Base-by-base conservation (phyloP, 176 grass and related monocot genomes). In the Ensete ventricosum region DNA sequence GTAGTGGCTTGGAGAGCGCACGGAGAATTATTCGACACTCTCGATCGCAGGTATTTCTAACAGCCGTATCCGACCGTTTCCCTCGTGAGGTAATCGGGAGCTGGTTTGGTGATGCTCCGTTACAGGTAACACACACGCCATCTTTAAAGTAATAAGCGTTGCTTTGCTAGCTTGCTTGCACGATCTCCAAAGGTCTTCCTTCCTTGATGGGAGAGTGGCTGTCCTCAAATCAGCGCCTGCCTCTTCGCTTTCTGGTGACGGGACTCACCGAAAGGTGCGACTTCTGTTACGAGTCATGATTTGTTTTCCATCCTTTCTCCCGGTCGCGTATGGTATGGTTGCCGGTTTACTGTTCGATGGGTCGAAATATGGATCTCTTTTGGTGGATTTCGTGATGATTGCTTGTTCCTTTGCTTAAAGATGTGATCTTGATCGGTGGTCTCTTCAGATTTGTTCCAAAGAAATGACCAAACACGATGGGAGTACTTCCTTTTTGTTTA, bases 241-340 rank as follows among this genome's bases (percentile, higher is more conserved):
- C 19, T 60, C 57, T 60, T 60, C n/a, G 57, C 57, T 60, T 60
- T 60, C 57, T 21, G 57, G 57, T n/a, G 57, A 60, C 57, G 57
- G 57, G 57, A 60, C n/a, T 60, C 57, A 60, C 14, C 57, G 17
- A 60, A 60, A 60, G 17, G 34, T 43, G 34, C 34, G 34, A 43
- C 34, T 43, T 43, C 34, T 43, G 34, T 43, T 43, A 4, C 34
- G 34, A 43, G 34, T 43, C 34, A 43, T 43, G 34, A 43, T 43
- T 43, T 4, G 34, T 43, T 43, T 43, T 6, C 34, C 53, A 3
- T 16, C 54, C 54, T 55, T 14, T 55, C 54, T 55, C 54, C 0
- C 12, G 54, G 14, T 19, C 19, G 7, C 55, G 14, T 58, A n/a
- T 60, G 16, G 16, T 60, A 9, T 60, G 19, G 57, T n/a, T 60